These are phyloP conservation scores for Globisporangium iwayamae DNA, from an alignment of 352 stramenopile genomes.

Conservation along the genomic window DNA sequence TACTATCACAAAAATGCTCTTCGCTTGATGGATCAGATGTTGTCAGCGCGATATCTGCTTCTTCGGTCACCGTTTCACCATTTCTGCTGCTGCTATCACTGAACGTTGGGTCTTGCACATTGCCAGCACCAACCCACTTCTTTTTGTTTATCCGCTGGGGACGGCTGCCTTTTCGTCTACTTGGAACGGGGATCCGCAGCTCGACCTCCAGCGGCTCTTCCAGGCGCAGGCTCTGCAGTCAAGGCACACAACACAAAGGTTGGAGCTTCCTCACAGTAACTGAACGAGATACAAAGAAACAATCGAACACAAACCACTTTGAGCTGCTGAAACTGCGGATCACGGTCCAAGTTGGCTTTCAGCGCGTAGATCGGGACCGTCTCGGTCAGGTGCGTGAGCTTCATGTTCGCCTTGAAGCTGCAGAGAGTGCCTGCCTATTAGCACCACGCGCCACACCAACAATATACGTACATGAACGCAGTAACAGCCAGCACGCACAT, in stretches of 20 bases:
- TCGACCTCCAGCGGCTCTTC: not conserved
- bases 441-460: not conserved
- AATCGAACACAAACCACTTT: constrained; percentile 2
- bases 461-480: not conserved
- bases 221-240: constrained; percentile 5
- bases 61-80: too few relatives aligned
- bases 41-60: too few relatives aligned
- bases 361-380: constrained; percentile 13
- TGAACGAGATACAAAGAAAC: not conserved
- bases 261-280: not conserved
- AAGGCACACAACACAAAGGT: not conserved
- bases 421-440: not conserved
- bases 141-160: not conserved
- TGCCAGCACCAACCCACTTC: constrained; percentile 1
- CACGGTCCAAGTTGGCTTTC: not conserved
- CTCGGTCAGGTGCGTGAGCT: constrained; percentile 1
- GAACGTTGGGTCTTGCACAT: not conserved
- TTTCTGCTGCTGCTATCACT: not conserved
- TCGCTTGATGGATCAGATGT: not conserved
- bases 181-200: not conserved
- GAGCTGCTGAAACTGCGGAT: constrained; percentile 9
- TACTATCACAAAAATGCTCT: not conserved
- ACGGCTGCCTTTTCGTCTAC: not conserved
- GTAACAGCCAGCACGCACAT: not conserved
- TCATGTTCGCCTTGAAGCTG: constrained; percentile 10